Evolutionary conservation across 2,329 filamentous ascomycete genomes (phyloP), one percentile per base, ranked within the genome.

Genomic region (Paecilomyces formosus): DNA sequence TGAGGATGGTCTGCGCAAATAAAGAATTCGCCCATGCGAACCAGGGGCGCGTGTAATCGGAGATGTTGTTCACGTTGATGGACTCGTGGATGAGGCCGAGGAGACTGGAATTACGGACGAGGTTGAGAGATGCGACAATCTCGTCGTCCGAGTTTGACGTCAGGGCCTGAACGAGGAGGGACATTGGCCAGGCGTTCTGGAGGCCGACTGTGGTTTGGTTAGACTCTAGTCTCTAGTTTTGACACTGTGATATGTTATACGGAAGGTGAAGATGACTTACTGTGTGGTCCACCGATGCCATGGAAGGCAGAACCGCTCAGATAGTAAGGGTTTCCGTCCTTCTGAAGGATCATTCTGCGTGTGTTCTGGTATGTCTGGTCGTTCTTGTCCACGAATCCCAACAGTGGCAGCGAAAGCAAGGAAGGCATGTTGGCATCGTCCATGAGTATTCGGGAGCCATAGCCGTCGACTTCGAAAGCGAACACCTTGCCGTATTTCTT

Each of bases 1-100:
- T 91, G 55, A 99, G 77, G 53, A 99, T 90, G 0, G 92, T 96
- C 73, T 91, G 88, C 13, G 93, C 92, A 75, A 96, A 97, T 11
- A 99, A 91, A 0, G 91, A 94, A 66, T 99, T 99, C 11, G 94
- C 94, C 94, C 92, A 97, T 2, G 93, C 91, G 72, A 97, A 97
- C 93, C 93, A 97, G 69, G 88, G 91, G 63, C 92, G 81, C 1
- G 93, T 97, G 73, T 94, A 97, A 39, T 84, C 79, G 49, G 74
- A 76, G 33, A 81, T 76, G 59, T 82, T 77, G 61, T 93, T 86
- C 4, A 97, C 93, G 67, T 96, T 85, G 49, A 99, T 85, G 66
- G 90, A 96, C 77, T 99, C 94, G 68, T 99, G 93, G 1, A 99
- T 82, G 54, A 99, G 76, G 0, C 94, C 94, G 9, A 95, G 80